Conservation (phyloP, 2,329 filamentous ascomycete genomes). For the Colletotrichum sp. region DNA sequence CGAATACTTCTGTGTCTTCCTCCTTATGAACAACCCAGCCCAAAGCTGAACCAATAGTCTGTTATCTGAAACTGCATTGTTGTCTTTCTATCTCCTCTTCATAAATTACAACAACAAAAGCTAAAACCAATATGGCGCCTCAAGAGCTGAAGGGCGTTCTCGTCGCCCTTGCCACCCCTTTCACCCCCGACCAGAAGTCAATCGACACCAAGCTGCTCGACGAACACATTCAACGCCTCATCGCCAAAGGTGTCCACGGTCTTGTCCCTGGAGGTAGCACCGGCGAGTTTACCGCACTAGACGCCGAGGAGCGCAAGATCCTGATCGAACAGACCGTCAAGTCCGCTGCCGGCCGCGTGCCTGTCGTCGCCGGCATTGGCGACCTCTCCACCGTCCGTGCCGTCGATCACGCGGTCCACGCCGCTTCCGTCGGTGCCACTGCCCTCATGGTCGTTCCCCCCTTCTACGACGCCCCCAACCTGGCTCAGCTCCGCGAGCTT, state of each 20-base stretch:
- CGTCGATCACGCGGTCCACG: constrained; percentile 45
- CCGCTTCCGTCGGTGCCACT: constrained; percentile 40
- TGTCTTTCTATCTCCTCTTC: neutral
- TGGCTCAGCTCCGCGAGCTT: constrained; percentile 42
- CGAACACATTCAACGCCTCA: constrained; percentile 49
- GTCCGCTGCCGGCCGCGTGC: constrained; percentile 42
- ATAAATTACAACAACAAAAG: neutral
- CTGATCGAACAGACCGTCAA: constrained; percentile 42
- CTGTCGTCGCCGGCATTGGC: constrained; percentile 49
- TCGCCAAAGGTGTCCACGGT: constrained; percentile 51
- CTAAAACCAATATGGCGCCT: neutral
- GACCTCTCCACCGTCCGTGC: constrained; percentile 44
- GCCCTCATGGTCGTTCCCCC: constrained; percentile 55
- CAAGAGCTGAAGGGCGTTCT: constrained; percentile 44
- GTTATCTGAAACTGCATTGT: fast-evolving
- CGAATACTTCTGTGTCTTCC: fast-evolving
- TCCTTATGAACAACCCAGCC: neutral
- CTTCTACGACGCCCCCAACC: constrained; percentile 50
- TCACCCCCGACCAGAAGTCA: constrained; percentile 43
- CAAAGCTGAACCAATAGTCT: neutral
- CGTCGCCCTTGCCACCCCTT: constrained; percentile 54
- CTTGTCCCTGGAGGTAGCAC: constrained; percentile 56
- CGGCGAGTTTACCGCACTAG: constrained; percentile 53
- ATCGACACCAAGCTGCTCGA: constrained; percentile 44
- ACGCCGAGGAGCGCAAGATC: constrained; percentile 48